These are phyloP conservation scores for Triangularia verruculosa DNA, from an alignment of 2,329 filamentous ascomycete genomes.

Conservation along the genomic window DNA sequence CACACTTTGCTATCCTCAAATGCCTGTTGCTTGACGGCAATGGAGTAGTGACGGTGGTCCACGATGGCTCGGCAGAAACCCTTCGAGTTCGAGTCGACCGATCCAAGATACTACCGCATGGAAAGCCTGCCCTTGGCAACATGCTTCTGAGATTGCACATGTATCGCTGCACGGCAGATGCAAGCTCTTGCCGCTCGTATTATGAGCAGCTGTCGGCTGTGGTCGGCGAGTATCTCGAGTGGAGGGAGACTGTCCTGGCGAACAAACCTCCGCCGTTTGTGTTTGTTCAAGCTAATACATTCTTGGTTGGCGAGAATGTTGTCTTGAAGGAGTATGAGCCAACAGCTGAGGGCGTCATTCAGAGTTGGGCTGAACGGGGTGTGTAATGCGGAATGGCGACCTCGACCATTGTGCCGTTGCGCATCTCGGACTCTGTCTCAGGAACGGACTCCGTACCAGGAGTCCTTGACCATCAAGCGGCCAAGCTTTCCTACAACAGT, in stretches of 20 bases:
- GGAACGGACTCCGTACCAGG: too few relatives aligned
- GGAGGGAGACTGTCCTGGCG: slow-evolving; percentile 53
- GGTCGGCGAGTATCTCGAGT: slow-evolving; percentile 48
- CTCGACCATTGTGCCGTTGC: too few relatives aligned
- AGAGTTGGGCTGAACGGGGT: slow-evolving; percentile 49
- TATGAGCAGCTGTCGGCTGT: slow-evolving; percentile 59
- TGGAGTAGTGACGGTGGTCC: slow-evolving; percentile 50
- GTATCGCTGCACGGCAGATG: slow-evolving; percentile 61
- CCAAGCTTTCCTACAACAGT: too few relatives aligned
- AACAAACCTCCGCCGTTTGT: slow-evolving; percentile 56
- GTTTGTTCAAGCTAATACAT: slow-evolving; percentile 65
- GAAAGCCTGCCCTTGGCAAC: slow-evolving; percentile 54
- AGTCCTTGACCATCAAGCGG: too few relatives aligned
- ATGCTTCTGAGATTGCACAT: slow-evolving; percentile 60
- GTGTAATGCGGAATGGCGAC: too few relatives aligned
- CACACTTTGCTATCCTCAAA: slow-evolving; percentile 60
- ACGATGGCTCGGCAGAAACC: slow-evolving; percentile 43
- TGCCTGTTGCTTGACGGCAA: slow-evolving; percentile 53
- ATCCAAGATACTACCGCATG: slow-evolving; percentile 53
- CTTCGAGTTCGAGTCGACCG: slow-evolving; percentile 55
- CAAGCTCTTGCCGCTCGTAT: slow-evolving; percentile 48
- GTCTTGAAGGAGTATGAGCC: slow-evolving; percentile 62
- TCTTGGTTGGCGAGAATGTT: slow-evolving; percentile 40
- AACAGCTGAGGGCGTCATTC: slow-evolving; percentile 58
- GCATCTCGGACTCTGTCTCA: too few relatives aligned